Evolutionary conservation across 2,329 filamentous ascomycete species (phyloP).

Genomic region (Penicillium sp.): DNA sequence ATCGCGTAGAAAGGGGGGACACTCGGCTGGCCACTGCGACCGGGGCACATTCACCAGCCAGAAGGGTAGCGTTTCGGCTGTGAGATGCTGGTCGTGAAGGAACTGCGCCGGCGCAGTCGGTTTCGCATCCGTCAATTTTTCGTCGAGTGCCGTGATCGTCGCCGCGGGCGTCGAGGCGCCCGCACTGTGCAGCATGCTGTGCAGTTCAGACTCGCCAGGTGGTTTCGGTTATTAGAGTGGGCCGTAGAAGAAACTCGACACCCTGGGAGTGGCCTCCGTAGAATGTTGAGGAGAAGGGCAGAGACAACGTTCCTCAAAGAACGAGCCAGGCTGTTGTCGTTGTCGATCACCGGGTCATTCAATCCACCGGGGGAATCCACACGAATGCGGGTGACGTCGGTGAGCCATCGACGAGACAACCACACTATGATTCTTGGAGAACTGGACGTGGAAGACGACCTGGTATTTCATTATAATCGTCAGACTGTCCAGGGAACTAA

Average conservation of each 20-base stretch:
- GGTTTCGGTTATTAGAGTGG: neutral
- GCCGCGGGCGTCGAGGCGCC: slow-evolving; percentile 22
- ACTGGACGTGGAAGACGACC: too few species aligned
- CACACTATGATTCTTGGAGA: too few species aligned
- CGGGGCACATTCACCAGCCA: slow-evolving; percentile 82
- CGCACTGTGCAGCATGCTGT: slow-evolving; percentile 15
- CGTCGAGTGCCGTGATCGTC: slow-evolving; percentile 29
- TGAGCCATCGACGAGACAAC: neutral
- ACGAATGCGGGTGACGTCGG: slow-evolving; percentile 2
- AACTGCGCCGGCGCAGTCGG: slow-evolving; percentile 13
- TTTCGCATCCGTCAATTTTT: slow-evolving; percentile 25
- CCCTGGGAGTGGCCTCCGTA: too few species aligned
- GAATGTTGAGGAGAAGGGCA: neutral
- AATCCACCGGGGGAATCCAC: slow-evolving; percentile 15
- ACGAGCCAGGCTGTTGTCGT: neutral
- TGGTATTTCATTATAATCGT: too few species aligned
- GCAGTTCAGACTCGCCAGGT: neutral
- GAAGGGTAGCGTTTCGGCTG: slow-evolving; percentile 58
- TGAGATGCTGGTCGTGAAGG: slow-evolving; percentile 14
- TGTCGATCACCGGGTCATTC: slow-evolving; percentile 17
- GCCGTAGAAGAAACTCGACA: neutral
- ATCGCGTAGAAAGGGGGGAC: slow-evolving; percentile 71
- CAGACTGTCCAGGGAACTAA: too few species aligned
- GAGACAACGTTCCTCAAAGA: slow-evolving; percentile 3
- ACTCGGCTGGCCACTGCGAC: slow-evolving; percentile 64